Base-by-base conservation (phyloP, 2,329 filamentous ascomycete species). In the Phialophora tarda region DNA sequence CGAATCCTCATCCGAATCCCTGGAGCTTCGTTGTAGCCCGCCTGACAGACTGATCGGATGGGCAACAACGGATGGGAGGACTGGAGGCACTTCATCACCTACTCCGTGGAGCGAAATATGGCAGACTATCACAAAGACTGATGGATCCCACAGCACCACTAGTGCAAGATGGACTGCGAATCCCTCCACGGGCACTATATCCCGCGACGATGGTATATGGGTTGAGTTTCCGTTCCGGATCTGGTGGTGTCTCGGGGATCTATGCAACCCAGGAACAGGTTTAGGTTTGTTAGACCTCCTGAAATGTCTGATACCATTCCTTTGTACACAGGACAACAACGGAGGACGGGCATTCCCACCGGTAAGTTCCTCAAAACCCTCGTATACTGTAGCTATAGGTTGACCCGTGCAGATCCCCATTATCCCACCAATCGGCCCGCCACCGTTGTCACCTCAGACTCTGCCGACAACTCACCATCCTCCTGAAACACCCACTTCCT, bases 91-190 rank as follows among this genome's bases (percentile, higher is more conserved):
- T 24, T 14, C 44, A n/a, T 50, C 59, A 24, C 59, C 47, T 14
- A 61, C 59, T 32, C 47, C 59, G 6, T 61, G 59, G 59, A 61
- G 38, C 51, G 59, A 51, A 21, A 53, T 24, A 11, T 51, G 48
- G 59, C 26, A 61, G 28, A 54, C 44, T 6, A 61, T 61, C 23
- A 61, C 59, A 7, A 61, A 32, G 50, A 54, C 48, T 11, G 59
- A 61, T n/a, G 59, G 59, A 53, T 32, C 23, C 24, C 23, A 28
- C 26, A 34, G 47, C 17, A 54, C 59, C 17, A 61, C 48, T 12
- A 51, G 59, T 30, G 59, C 44, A 17, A 23, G 30, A 6, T 61
- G 59, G 59, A 38, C 28, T 11, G 59, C 59, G 23, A 34, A 48
- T n/a, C 47, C 54, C 12, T 54, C 59, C 5, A 61, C 47, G 7